Percentiles rank a stretch among this genome's conserved stretches.
These are phyloP conservation scores for Arctium minus DNA, from an alignment of 129 eudicot genomes.

Conservation along the genomic window DNA sequence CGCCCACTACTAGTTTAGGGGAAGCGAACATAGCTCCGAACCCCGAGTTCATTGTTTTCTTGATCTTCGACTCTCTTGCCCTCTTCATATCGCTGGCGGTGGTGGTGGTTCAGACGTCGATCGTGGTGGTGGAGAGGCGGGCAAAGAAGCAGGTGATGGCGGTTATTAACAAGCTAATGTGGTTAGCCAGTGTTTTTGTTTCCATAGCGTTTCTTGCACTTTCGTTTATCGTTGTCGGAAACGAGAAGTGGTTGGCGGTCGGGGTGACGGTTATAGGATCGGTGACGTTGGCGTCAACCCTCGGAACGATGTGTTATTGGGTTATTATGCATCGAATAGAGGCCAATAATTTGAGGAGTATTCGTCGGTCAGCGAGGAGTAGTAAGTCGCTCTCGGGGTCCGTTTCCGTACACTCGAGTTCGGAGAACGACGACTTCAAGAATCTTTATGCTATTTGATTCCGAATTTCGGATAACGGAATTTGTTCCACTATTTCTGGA, in stretches of 20 bases:
- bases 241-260: slow-evolving; percentile 56
- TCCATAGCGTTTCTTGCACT: slow-evolving; percentile 65
- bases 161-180: slow-evolving; percentile 66
- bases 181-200: slow-evolving; percentile 58
- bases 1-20: slow-evolving; percentile 32
- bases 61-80: slow-evolving; percentile 57
- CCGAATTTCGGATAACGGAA: neutral
- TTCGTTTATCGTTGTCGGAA: slow-evolving; percentile 57
- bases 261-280: slow-evolving; percentile 65
- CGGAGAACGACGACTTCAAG: slow-evolving; percentile 45
- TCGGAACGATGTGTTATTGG: slow-evolving; percentile 74
- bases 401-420: slow-evolving; percentile 33
- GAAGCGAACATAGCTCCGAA: slow-evolving; percentile 61
- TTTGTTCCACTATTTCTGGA: neutral
- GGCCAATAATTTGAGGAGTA: slow-evolving; percentile 43
- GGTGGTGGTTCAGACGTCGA: slow-evolving; percentile 72
- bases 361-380: slow-evolving; percentile 45
- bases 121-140: slow-evolving; percentile 62
- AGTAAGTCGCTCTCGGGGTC: slow-evolving; percentile 53
- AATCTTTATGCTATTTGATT: slow-evolving; percentile 63
- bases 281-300: slow-evolving; percentile 52
- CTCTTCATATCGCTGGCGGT: slow-evolving; percentile 66
- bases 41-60: slow-evolving; percentile 46
- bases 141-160: slow-evolving; percentile 64
- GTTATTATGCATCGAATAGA: slow-evolving; percentile 61